Base-by-base conservation (phyloP, 2,329 filamentous ascomycete species). In the Cladophialophora bantiana region DNA sequence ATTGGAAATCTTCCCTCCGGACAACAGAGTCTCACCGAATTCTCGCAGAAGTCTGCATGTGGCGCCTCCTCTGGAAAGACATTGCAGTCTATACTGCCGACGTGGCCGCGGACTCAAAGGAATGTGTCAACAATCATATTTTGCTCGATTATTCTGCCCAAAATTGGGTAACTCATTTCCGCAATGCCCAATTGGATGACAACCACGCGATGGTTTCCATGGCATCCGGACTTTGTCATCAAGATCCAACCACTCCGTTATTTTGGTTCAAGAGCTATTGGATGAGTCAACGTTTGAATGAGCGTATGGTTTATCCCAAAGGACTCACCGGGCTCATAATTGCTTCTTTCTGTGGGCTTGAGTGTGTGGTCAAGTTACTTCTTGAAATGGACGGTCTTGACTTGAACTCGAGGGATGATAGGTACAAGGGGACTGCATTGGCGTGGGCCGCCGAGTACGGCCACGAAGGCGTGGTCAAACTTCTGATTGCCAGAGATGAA, bases 361-460 rank as follows among this genome's bases (percentile, higher is more conserved):
- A 45, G 7, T 26, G 26, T 15, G 35, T 59, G 1, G 56, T 42
- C 9, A 18, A 15, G 35, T 12, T 59, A 6, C 35, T 59, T 32
- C 13, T 59, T 7, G 56, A 42, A 32, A 45, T 18, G 34, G 35
- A 35, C 26, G n/a, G 26, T 13, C 15, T 32, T 31, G 26, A 32
- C 26, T 54, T 9, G 53, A 55, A 7, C 15, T n/a, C 7, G 1
- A 13, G n/a, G 10, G 9, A 9, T 1, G 1, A 36, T 4, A 18
- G 15, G 1, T 36, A n/a, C 1, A 4, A n/a, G 13, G n/a, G 0
- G 55, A 42, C 35, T 9, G 15, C 65, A 35, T 34, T 65, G 38
- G 15, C 13, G 1, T 45, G 12, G n/a, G 65, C 65, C 40, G 50
- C 62, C 20, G 7, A 0, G 15, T 2, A 26, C 31, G 62, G 65